A percentile compares a stretch with the other conserved stretches of the same genome.
Evolutionary conservation across 768 basidiomycete genomes (phyloP).

Genomic region (Podaxis carcinomalis): DNA sequence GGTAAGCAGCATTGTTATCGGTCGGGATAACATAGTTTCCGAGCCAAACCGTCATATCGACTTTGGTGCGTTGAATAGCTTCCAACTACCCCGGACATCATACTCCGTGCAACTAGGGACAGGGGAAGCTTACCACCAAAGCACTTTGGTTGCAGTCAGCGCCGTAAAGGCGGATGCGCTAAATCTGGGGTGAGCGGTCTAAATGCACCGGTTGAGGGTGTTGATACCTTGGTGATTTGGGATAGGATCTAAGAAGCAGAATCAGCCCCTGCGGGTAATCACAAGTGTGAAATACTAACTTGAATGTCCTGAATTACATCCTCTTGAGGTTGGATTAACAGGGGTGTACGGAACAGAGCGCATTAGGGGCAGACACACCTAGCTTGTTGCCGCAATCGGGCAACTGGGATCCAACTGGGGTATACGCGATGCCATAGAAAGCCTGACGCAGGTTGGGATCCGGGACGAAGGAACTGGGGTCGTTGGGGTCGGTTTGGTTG

Average conservation of each 20-base stretch:
- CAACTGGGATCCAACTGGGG: slow-evolving; percentile 67
- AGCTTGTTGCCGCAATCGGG: slow-evolving; percentile 63
- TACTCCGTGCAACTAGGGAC: background rate
- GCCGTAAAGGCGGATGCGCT: slow-evolving; percentile 80
- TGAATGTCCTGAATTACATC: slow-evolving; percentile 70
- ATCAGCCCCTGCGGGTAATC: background rate
- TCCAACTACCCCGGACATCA: slow-evolving; percentile 47
- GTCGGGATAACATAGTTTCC: slow-evolving; percentile 63
- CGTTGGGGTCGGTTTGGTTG: slow-evolving; percentile 40
- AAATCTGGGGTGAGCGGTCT: slow-evolving; percentile 1
- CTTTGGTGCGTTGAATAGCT: slow-evolving; percentile 87
- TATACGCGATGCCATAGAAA: slow-evolving; percentile 88
- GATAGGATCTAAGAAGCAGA: slow-evolving; percentile 57
- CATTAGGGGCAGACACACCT: slow-evolving; percentile 22
- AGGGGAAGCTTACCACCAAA: slow-evolving; percentile 48
- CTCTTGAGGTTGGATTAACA: slow-evolving; percentile 23
- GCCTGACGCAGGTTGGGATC: slow-evolving; percentile 63
- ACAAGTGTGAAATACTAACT: slow-evolving; percentile 28
- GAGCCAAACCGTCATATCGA: slow-evolving; percentile 76
- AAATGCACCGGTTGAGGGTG: slow-evolving; percentile 5
- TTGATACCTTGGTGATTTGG: slow-evolving; percentile 67
- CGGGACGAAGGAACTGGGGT: slow-evolving; percentile 77
- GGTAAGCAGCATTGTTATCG: slow-evolving; percentile 67
- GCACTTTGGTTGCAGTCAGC: slow-evolving; percentile 84
- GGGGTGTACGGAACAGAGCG: background rate